A percentile compares a stretch with the other conserved stretches of the same genome.
phyloP scores from a whole-genome alignment of 805 yeast species.

The Candida berthetii region DNA sequence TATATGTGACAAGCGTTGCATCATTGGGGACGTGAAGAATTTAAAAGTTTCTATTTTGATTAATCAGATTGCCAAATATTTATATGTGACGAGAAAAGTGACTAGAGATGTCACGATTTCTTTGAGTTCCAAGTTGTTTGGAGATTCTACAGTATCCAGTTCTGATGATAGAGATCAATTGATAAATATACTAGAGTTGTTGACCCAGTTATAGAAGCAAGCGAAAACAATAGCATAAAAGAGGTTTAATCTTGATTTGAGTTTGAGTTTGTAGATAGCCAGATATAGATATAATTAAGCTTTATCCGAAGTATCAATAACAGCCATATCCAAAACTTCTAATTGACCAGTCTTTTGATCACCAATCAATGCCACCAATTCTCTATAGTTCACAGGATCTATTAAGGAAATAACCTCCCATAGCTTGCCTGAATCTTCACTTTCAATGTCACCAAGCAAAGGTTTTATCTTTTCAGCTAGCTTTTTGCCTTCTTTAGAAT shows the following conservation, averaged over 20 bases:
- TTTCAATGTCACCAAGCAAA: slow-evolving; percentile 35
- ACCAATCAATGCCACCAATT: slow-evolving; percentile 52
- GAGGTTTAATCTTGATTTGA: no score
- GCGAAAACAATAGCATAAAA: no score
- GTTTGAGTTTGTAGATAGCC: slow-evolving; percentile 2
- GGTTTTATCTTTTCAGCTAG: slow-evolving; percentile 35
- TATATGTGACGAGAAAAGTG: slow-evolving; percentile 12
- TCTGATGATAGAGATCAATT: slow-evolving; percentile 11
- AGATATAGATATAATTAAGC: slow-evolving; percentile 5
- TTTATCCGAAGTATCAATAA: slow-evolving; percentile 58
- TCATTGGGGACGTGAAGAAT: slow-evolving; percentile 14
- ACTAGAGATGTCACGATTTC: slow-evolving; percentile 15
- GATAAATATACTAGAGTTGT: slow-evolving; percentile 8
- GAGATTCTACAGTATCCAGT: neutral
- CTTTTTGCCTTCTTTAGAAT: slow-evolving; percentile 44
- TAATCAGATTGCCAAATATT: slow-evolving; percentile 16
- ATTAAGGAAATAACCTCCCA: slow-evolving; percentile 64
- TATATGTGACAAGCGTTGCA: slow-evolving; percentile 24
- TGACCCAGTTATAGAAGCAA: no score
- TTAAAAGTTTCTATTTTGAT: slow-evolving; percentile 12
- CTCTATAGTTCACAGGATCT: slow-evolving; percentile 81
- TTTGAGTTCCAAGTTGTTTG: slow-evolving; percentile 18
- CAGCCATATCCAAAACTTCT: slow-evolving; percentile 88
- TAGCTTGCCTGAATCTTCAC: slow-evolving; percentile 33
- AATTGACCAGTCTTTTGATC: slow-evolving; percentile 54